Conservation (phyloP, 1,284 basidiomycete species). For the Cryptococcus sp. region DNA sequence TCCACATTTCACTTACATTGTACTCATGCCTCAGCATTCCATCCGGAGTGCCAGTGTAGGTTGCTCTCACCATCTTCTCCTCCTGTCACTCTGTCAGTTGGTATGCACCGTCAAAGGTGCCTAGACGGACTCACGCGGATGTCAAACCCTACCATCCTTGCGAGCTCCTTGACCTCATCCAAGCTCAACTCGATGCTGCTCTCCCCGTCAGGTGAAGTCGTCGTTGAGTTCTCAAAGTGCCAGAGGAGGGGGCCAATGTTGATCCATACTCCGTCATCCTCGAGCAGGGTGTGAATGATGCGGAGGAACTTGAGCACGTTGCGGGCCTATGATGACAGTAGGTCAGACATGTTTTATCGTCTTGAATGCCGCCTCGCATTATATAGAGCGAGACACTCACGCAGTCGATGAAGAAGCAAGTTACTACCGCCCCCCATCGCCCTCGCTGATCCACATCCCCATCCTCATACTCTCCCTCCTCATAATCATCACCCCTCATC, state of each 20-base stretch:
- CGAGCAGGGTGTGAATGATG: constrained; percentile 73
- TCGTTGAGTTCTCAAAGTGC: constrained; percentile 83
- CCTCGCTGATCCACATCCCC: constrained; percentile 56
- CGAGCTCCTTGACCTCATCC: constrained; percentile 78
- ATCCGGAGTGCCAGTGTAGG: constrained; percentile 79
- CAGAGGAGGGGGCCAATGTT: constrained; percentile 90
- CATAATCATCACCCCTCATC: background rate
- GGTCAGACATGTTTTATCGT: background rate
- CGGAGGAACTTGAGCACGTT: constrained; percentile 87
- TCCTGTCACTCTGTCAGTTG: constrained; percentile 56
- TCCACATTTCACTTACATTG: constrained; percentile 51
- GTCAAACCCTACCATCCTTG: constrained; percentile 74
- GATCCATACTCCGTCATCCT: constrained; percentile 83
- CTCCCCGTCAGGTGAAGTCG: constrained; percentile 61
- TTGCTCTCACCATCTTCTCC: constrained; percentile 72
- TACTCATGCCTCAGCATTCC: constrained; percentile 89
- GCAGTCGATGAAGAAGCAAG: constrained; percentile 98
- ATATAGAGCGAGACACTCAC: constrained; percentile 55
- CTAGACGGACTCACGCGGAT: constrained; percentile 58
- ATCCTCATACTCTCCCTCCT: constrained; percentile 40
- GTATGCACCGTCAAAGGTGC: background rate
- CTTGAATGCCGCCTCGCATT: background rate
- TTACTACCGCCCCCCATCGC: constrained; percentile 83
- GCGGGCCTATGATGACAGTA: constrained; percentile 61
- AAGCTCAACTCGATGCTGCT: constrained; percentile 79